These are phyloP conservation scores for Nemania bipapillata DNA, from an alignment of 2,329 filamentous ascomycete genomes.

Conservation along the genomic window DNA sequence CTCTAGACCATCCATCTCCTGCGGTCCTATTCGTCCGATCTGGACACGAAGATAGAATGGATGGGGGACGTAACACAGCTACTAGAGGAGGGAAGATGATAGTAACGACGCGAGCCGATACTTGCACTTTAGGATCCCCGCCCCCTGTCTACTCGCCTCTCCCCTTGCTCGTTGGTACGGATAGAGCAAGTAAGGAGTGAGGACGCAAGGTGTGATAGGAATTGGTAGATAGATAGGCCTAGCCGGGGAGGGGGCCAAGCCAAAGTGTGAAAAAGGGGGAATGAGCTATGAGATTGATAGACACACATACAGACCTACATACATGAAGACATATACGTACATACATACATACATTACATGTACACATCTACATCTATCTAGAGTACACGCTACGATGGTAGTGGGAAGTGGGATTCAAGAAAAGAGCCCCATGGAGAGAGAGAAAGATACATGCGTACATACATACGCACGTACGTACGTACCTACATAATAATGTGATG, in stretches of 20 bases:
- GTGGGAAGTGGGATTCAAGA: neutral
- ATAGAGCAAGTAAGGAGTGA: slow-evolving; percentile 14
- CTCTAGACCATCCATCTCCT: slow-evolving; percentile 17
- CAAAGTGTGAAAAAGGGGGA: neutral
- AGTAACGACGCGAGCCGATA: slow-evolving; percentile 10
- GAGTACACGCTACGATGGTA: neutral
- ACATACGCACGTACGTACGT: slow-evolving; percentile 12
- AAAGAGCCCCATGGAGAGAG: neutral
- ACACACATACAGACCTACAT: slow-evolving; percentile 27
- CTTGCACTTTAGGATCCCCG: slow-evolving; percentile 20
- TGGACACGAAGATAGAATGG: slow-evolving; percentile 16
- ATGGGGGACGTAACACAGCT: slow-evolving; percentile 27
- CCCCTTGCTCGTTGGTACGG: slow-evolving; percentile 25
- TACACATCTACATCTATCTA: slow-evolving; percentile 10
- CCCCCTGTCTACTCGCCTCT: slow-evolving; percentile 24
- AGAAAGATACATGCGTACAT: slow-evolving; percentile 4
- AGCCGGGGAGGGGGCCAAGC: slow-evolving; percentile 1
- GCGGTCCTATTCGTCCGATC: slow-evolving; percentile 41
- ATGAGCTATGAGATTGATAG: slow-evolving; percentile 26
- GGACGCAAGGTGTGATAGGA: slow-evolving; percentile 25
- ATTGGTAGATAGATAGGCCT: slow-evolving; percentile 14
- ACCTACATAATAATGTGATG: no score
- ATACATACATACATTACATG: no score
- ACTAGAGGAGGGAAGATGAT: neutral
- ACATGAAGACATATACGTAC: no score